A percentile compares a stretch with the other conserved stretches of the same genome.
Evolutionary conservation across 225 moss, liverwort and hornwort genomes (phyloP).

Genomic region (Bryum argenteum): DNA sequence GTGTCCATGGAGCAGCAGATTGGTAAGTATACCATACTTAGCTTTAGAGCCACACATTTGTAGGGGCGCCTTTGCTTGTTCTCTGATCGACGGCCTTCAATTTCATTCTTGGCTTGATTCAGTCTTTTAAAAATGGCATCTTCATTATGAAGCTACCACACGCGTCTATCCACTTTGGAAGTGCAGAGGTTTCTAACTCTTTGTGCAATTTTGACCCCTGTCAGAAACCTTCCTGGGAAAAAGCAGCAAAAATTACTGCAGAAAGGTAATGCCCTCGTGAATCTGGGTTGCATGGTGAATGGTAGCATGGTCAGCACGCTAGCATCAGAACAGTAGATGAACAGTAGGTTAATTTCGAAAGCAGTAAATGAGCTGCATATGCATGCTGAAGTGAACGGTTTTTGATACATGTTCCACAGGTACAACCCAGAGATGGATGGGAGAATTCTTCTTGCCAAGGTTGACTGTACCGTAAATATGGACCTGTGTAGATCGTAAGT

Average conservation of each 20-base stretch:
- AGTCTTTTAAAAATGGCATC: too few relatives aligned
- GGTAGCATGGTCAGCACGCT: constrained; percentile 8
- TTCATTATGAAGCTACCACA: background rate
- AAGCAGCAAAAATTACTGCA: constrained; percentile 68
- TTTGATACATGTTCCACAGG: constrained; percentile 41
- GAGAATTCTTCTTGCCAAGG: constrained; percentile 71
- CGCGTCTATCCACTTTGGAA: constrained; percentile 9
- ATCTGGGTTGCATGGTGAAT: constrained; percentile 1
- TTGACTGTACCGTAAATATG: constrained; percentile 65
- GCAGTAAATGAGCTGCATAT: background rate
- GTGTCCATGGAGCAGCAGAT: constrained; percentile 69
- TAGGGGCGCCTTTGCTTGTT: background rate
- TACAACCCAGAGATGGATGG: constrained; percentile 79
- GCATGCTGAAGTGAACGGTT: constrained; percentile 12
- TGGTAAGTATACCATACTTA: constrained; percentile 52
- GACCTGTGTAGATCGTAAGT: constrained; percentile 73
- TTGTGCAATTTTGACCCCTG: background rate
- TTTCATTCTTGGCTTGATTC: too few relatives aligned
- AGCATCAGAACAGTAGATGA: constrained; percentile 2
- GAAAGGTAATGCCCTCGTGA: constrained; percentile 50
- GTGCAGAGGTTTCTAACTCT: constrained; percentile 22
- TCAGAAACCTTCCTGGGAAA: constrained; percentile 86
- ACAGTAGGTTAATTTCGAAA: background rate
- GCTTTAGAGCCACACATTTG: constrained; percentile 10
- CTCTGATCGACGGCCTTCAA: too few relatives aligned